Evolutionary conservation across 805 yeast species (phyloP), one percentile per base, ranked within the genome.

Genomic region (Scheffersomyces lignosus): DNA sequence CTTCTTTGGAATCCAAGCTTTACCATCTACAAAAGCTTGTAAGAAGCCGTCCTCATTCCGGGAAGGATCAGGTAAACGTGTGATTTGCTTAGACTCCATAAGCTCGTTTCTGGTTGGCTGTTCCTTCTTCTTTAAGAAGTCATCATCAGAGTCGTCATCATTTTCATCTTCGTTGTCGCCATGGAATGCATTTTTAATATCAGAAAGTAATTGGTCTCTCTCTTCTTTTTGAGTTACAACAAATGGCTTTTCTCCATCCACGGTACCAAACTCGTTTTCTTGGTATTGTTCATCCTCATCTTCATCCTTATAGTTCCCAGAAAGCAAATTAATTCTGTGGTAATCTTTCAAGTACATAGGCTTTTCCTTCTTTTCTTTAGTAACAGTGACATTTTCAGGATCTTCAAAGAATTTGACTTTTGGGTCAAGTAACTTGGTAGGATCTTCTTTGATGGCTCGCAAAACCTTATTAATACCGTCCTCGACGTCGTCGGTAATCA

Each of bases 301-400:
- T n/a, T 73, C 80, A 18, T 70, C 71, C 27, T 69, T 71, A 15
- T 75, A 77, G 28, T 71, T 74, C 8, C 90, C 91, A 3, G 81
- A 70, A n/a, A 93, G 66, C 24, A 90, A 61, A 47, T 80, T 84
- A 80, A 79, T 78, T 58, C 98, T 75, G 56, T 93, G 97, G 54
- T 90, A 93, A 59, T 93, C 99, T 50, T 90, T 89, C 60, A 93
- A 75, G 58, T 83, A 87, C 38, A 93, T 70, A 7, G 98, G 96
- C 55, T 86, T 87, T 24, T 48, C 58, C 28, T 47, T 48, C 15
- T 38, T 40, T 4, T 37, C 34, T 4, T 35, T 33, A 12, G 36
- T 33, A 16, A 36, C 35, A 3, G 47, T 62, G 15, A 70, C 70
- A 3, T 61, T 66, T 15, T 73, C 81, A 3, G 81, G 74, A 15